Evolutionary conservation across 2,329 filamentous ascomycete genomes (phyloP).

Genomic region (Lachnellula hyalina): DNA sequence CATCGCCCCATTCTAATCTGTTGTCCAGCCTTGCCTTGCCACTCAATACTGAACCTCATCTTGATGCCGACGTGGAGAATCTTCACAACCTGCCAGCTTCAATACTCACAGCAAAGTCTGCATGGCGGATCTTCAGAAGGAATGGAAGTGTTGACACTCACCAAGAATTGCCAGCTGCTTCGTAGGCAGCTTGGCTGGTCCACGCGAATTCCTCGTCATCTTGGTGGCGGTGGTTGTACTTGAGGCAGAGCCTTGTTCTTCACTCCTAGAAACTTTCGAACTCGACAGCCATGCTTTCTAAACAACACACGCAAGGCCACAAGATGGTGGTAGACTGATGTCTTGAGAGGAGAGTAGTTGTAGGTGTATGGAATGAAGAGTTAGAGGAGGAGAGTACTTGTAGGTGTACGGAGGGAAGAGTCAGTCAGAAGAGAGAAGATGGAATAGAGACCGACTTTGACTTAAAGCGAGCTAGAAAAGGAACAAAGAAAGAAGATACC

Average conservation of each 20-base stretch:
- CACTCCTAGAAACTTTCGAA: neutral
- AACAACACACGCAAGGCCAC: constrained; percentile 16
- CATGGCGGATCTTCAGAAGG: neutral
- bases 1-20: no score
- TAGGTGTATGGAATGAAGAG: neutral
- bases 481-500: no score
- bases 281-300: neutral
- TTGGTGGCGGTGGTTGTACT: neutral
- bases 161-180: constrained; percentile 75
- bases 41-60: no score
- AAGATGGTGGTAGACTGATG: neutral
- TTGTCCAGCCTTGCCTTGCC: no score
- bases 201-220: constrained; percentile 27
- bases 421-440: neutral
- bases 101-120: no score
- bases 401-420: neutral
- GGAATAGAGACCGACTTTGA: neutral
- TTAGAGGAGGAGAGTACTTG: neutral
- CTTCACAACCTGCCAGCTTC: no score
- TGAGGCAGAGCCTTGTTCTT: constrained; percentile 12
- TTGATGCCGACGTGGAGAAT: no score
- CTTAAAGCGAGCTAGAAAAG: neutral
- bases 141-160: constrained; percentile 39
- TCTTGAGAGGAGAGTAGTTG: no score
- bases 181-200: constrained; percentile 59